Percentiles rank a stretch among this genome's conserved stretches.
These are phyloP conservation scores for Medicago ruthenica DNA, from an alignment of 306 rosid species.

Conservation along the genomic window DNA sequence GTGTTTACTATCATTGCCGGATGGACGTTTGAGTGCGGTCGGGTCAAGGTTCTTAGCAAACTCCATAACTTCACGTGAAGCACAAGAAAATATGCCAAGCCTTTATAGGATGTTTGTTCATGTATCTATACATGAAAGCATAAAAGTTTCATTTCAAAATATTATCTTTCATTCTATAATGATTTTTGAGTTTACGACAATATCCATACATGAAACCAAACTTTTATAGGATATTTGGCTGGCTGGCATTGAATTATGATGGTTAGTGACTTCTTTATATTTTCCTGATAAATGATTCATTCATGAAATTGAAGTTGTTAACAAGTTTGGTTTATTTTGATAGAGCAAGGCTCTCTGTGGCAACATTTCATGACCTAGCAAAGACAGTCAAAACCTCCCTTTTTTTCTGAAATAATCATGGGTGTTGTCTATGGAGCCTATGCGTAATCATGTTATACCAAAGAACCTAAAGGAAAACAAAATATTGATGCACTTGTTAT, in stretches of 20 bases:
- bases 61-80: not conserved
- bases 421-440: constrained; percentile 78
- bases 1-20: no score
- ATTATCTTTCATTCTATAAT: not conserved
- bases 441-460: no score
- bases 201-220: constrained; percentile 3
- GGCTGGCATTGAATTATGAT: not conserved
- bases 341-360: constrained; percentile 67
- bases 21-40: not conserved
- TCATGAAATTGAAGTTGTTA: not conserved
- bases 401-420: constrained; percentile 57
- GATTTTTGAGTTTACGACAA: constrained; percentile 9
- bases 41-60: no score
- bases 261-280: not conserved
- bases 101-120: no score
- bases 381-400: constrained; percentile 69
- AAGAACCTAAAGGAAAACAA: no score
- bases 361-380: constrained; percentile 91
- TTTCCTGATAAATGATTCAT: not conserved
- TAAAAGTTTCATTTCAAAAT: not conserved
- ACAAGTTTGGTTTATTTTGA: constrained; percentile 16
- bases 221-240: not conserved
- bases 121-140: not conserved
- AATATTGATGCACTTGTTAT: no score
- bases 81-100: not conserved